phyloP scores from a whole-genome alignment of 805 yeast species.

The Tetrapisispora namnaoensis region DNA sequence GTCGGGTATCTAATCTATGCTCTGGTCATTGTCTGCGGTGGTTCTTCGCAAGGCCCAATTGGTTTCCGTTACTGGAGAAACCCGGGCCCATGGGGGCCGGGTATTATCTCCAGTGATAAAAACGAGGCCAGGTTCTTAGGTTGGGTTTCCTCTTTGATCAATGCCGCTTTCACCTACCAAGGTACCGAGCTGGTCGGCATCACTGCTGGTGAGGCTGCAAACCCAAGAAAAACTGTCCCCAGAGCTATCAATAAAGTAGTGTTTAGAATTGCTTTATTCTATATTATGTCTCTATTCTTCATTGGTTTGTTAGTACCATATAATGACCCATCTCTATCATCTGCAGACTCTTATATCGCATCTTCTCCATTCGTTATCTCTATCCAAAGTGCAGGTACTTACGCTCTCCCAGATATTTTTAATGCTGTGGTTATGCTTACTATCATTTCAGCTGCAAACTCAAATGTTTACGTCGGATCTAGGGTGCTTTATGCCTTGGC shows the following conservation, averaged over 20 bases:
- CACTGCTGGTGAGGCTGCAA: constrained; percentile 50
- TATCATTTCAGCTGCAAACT: constrained; percentile 68
- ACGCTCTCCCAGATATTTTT: constrained; percentile 56
- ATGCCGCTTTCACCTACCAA: constrained; percentile 50
- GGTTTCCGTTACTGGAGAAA: constrained; percentile 57
- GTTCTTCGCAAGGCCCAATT: constrained; percentile 45
- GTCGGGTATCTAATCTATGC: constrained; percentile 47
- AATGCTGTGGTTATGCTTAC: constrained; percentile 62
- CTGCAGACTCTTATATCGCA: constrained; percentile 33
- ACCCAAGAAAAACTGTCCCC: constrained; percentile 62
- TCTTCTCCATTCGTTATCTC: constrained; percentile 64
- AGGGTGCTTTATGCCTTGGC: constrained; percentile 59
- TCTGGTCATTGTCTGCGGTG: constrained; percentile 48
- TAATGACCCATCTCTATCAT: constrained; percentile 39
- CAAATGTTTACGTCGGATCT: constrained; percentile 65
- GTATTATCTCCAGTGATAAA: constrained; percentile 32
- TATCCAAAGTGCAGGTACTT: constrained; percentile 56
- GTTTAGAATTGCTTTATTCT: constrained; percentile 51
- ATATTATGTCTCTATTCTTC: constrained; percentile 50
- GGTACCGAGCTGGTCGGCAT: constrained; percentile 53
- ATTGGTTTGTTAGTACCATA: constrained; percentile 58
- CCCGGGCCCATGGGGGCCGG: constrained; percentile 65
- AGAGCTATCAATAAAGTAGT: constrained; percentile 57
- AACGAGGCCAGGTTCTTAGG: constrained; percentile 42
- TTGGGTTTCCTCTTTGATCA: constrained; percentile 44